A percentile compares a stretch with the other conserved stretches of the same genome.
Evolutionary conservation across 257 asterid genomes (phyloP).

Genomic region (Plantago elongata): DNA sequence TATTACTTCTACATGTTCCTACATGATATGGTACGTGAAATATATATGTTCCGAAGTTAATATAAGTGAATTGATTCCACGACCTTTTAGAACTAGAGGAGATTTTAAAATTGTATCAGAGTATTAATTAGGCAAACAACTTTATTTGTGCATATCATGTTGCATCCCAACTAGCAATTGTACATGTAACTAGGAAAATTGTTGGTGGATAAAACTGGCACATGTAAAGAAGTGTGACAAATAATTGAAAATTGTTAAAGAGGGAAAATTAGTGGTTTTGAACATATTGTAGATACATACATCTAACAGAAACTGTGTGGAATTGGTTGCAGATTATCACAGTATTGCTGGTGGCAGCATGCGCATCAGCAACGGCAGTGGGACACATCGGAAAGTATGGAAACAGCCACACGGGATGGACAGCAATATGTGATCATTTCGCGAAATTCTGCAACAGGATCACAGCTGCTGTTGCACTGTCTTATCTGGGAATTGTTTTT

Average conservation of each 20-base stretch:
- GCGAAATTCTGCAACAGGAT: slow-evolving; percentile 43
- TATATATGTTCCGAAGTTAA: too few species aligned
- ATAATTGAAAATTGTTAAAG: too few species aligned
- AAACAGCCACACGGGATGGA: slow-evolving; percentile 47
- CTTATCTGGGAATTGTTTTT: slow-evolving; percentile 23
- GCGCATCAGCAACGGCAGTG: slow-evolving; percentile 44
- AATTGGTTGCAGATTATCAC: slow-evolving; percentile 30
- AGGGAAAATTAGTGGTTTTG: too few species aligned
- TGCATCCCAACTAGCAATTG: background rate
- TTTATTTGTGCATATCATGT: too few species aligned
- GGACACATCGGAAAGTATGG: slow-evolving; percentile 62
- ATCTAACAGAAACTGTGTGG: too few species aligned
- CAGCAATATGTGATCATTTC: slow-evolving; percentile 52
- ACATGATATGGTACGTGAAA: slow-evolving; percentile 56
- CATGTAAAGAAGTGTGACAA: background rate
- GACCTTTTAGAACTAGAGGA: background rate
- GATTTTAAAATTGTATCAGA: background rate
- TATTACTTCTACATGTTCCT: slow-evolving; percentile 46
- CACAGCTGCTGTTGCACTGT: slow-evolving; percentile 18
- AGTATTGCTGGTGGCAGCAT: slow-evolving; percentile 45
- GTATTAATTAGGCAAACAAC: too few species aligned
- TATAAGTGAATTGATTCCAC: background rate
- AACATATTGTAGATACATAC: too few species aligned
- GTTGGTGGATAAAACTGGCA: background rate
- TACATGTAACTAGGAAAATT: background rate